Conservation (phyloP, 176 grass and related monocot species). For the Panicum miliaceum region DNA sequence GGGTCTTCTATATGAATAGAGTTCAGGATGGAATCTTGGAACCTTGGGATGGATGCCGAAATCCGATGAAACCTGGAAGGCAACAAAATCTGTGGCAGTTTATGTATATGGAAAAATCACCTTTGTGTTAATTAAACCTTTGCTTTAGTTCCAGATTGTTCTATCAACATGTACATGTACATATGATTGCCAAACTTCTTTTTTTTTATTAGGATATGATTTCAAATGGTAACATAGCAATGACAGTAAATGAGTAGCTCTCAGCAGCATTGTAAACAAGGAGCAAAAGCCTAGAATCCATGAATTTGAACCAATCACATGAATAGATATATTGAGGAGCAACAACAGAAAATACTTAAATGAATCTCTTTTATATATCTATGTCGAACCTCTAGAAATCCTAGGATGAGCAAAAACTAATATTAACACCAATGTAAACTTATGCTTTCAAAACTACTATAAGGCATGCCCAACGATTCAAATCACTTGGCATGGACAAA, state of each 20-base stretch:
- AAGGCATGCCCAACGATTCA: background rate
- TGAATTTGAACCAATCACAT: background rate
- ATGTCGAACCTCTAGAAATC: background rate
- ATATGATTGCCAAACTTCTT: background rate
- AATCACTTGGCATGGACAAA: constrained; percentile 1
- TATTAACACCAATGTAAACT: background rate
- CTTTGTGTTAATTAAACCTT: background rate
- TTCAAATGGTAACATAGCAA: background rate
- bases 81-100: background rate
- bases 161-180: background rate
- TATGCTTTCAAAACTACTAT: background rate
- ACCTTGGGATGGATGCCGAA: background rate
- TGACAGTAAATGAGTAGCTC: background rate
- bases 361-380: background rate
- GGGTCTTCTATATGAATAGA: constrained; percentile 13
- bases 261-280: background rate
- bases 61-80: background rate
- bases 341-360: constrained; percentile 23
- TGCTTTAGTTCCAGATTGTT: constrained; percentile 1
- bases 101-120: background rate
- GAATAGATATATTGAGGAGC: constrained; percentile 4
- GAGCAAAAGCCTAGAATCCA: background rate
- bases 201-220: too few species aligned
- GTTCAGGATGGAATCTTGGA: constrained; percentile 5
- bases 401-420: background rate